These are phyloP conservation scores for Bruguiera parviflora DNA, from an alignment of 345 rosid species.

Conservation along the genomic window DNA sequence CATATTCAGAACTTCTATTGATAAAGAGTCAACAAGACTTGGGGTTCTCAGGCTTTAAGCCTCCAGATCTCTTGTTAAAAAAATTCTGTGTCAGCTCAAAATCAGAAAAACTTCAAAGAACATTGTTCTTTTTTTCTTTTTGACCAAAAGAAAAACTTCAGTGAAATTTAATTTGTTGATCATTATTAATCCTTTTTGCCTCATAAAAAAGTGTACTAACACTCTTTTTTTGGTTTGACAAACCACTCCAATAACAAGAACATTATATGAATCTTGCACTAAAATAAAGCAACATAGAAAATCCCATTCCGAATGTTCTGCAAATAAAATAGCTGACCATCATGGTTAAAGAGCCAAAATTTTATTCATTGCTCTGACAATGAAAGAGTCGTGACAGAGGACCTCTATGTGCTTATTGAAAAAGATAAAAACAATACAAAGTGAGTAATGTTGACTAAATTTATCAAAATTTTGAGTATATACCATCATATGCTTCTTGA, in stretches of 20 bases:
- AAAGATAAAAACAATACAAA: not conserved
- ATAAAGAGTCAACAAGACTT: not conserved
- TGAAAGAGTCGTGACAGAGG: not conserved
- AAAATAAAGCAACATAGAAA: no score
- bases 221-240: not conserved
- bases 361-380: not conserved
- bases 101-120: not conserved
- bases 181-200: not conserved
- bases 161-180: not conserved
- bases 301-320: not conserved
- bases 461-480: not conserved
- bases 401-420: no score
- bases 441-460: not conserved
- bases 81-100: not conserved
- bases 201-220: not conserved
- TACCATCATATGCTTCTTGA: conserved; percentile 95
- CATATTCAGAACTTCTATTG: no score
- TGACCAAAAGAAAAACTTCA: no score
- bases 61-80: not conserved
- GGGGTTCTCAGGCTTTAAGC: not conserved
- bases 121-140: no score
- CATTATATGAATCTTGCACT: not conserved
- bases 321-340: not conserved
- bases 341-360: not conserved
- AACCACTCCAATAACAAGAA: not conserved